Conservation (phyloP, 73 alveolate genomes). For the Tetrahymena malaccensis region DNA sequence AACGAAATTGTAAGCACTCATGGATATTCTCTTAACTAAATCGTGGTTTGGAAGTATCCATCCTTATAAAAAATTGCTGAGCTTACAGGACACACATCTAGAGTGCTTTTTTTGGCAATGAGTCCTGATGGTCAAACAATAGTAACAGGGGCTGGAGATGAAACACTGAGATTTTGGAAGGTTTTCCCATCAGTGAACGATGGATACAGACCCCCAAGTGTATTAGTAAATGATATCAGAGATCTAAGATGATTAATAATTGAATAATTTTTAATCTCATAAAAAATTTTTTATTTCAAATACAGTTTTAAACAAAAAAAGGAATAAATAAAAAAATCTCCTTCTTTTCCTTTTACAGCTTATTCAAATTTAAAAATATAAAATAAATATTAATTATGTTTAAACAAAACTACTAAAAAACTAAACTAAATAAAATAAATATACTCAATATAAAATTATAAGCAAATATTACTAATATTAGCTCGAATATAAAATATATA, state of each 20-base stretch:
- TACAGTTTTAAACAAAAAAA: not conserved
- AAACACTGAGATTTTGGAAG: constrained; percentile 68
- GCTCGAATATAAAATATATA: too few relatives aligned
- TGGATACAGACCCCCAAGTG: not conserved
- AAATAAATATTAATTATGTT: too few relatives aligned
- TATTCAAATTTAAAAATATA: not conserved
- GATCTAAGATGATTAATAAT: not conserved
- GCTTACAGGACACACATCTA: constrained; percentile 75
- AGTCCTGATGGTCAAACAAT: constrained; percentile 74
- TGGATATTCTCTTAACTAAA: constrained; percentile 87
- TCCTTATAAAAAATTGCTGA: constrained; percentile 74
- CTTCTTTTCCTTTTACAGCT: not conserved
- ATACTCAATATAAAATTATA: too few relatives aligned
- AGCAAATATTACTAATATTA: too few relatives aligned
- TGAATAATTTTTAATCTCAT: too few relatives aligned
- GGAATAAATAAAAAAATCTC: not conserved
- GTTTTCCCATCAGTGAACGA: constrained; percentile 38
- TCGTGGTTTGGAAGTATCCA: constrained; percentile 93
- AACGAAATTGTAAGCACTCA: constrained; percentile 92
- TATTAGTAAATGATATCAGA: not conserved
- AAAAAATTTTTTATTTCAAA: not conserved
- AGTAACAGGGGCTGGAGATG: constrained; percentile 86
- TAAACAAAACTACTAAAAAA: not conserved
- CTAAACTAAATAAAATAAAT: too few relatives aligned
- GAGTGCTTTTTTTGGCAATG: constrained; percentile 51